Evolutionary conservation across 2,329 filamentous ascomycete genomes (phyloP).

Genomic region (Paecilomyces sp.): DNA sequence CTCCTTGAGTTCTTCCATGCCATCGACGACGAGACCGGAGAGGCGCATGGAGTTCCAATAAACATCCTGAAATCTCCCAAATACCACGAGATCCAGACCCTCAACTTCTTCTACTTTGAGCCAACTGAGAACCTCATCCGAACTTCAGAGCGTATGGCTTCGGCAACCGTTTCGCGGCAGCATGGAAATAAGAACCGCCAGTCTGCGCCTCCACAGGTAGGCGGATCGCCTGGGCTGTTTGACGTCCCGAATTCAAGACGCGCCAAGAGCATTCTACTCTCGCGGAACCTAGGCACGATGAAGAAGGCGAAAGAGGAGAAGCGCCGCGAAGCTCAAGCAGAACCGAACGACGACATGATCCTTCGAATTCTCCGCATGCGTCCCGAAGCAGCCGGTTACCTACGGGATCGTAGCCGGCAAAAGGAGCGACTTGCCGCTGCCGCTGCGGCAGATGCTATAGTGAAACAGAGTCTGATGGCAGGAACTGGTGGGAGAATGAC

Average conservation of each 20-base stretch:
- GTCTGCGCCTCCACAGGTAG: conserved; percentile 57
- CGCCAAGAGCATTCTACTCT: conserved; percentile 77
- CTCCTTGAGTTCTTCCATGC: conserved; percentile 95
- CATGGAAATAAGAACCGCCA: conserved; percentile 61
- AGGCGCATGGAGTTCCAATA: conserved; percentile 78
- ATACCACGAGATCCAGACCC: conserved; percentile 91
- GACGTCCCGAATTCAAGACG: conserved; percentile 42
- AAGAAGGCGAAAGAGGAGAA: conserved; percentile 93
- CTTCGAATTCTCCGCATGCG: conserved; percentile 90
- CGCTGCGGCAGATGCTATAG: conserved; percentile 87
- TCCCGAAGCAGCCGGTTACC: conserved; percentile 77
- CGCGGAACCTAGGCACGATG: conserved; percentile 92
- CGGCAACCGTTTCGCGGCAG: conserved; percentile 72
- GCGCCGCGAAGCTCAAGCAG: conserved; percentile 87
- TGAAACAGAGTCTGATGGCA: conserved; percentile 75
- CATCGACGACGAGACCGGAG: conserved; percentile 72
- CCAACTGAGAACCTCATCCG: conserved; percentile 83
- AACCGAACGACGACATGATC: conserved; percentile 98
- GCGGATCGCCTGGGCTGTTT: conserved; percentile 43
- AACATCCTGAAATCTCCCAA: conserved; percentile 95
- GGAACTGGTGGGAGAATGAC: conserved; percentile 49
- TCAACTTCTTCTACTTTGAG: conserved; percentile 99
- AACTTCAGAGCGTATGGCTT: conserved; percentile 93
- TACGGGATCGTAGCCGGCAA: conserved; percentile 84
- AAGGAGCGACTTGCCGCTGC: conserved; percentile 88